These are phyloP conservation scores for Yamadazyma diddensiae DNA, from an alignment of 1,139 yeast genomes.

Conservation along the genomic window DNA sequence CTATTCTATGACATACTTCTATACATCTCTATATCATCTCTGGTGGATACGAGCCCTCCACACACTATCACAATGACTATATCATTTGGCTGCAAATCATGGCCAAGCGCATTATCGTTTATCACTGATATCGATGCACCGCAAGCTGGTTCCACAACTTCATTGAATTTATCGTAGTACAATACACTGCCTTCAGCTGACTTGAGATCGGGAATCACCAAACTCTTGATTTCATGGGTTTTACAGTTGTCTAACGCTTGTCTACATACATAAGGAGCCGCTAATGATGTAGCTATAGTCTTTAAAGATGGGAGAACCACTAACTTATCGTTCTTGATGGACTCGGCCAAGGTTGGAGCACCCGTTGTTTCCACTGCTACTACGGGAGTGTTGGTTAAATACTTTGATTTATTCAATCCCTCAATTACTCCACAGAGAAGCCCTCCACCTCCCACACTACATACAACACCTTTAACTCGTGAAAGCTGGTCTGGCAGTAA, in stretches of 20 bases:
- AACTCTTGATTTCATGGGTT: conserved; percentile 23
- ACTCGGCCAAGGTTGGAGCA: conserved; percentile 53
- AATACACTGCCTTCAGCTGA: conserved; percentile 50
- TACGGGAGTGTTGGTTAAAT: conserved; percentile 35
- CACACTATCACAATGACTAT: conserved; percentile 59
- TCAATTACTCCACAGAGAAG: conserved; percentile 59
- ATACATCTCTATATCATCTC: conserved; percentile 14
- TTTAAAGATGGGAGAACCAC: conserved; percentile 45
- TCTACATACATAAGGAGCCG: conserved; percentile 53
- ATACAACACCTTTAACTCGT: conserved; percentile 55
- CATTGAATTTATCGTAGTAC: conserved; percentile 47
- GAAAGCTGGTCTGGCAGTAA: conserved; percentile 21
- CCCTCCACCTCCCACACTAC: conserved; percentile 79
- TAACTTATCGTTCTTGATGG: conserved; percentile 44
- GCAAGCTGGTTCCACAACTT: conserved; percentile 71
- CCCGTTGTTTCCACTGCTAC: conserved; percentile 60
- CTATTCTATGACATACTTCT: no score
- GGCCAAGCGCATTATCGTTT: conserved; percentile 34
- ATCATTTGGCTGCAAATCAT: conserved; percentile 42
- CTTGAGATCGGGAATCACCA: conserved; percentile 49
- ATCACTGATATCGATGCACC: conserved; percentile 63
- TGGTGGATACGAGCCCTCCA: conserved; percentile 55
- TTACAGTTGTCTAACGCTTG: conserved; percentile 40
- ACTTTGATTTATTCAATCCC: conserved; percentile 44
- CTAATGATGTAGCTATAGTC: conserved; percentile 61